Evolutionary conservation across 805 yeast species (phyloP).

Genomic region (Wickerhamiella cacticola): DNA sequence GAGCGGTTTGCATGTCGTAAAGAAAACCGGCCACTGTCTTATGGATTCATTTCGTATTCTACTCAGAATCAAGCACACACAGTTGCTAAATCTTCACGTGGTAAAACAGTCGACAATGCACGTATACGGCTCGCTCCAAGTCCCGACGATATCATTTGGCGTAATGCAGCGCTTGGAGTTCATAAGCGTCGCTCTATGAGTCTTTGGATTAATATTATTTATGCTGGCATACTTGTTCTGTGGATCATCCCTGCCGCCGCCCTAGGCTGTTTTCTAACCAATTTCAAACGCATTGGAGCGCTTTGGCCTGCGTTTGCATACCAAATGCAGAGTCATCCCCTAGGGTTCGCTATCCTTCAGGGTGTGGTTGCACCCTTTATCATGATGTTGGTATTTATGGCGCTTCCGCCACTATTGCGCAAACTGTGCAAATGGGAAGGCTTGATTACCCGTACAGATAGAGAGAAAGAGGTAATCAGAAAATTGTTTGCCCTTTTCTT

Average conservation of each 20-base stretch:
- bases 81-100: constrained; percentile 17
- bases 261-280: constrained; percentile 32
- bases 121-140: constrained; percentile 26
- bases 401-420: constrained; percentile 30
- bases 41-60: constrained; percentile 28
- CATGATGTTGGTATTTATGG: constrained; percentile 27
- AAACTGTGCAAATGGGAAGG: constrained; percentile 31
- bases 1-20: constrained; percentile 18
- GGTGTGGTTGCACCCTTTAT: constrained; percentile 31
- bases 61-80: constrained; percentile 21
- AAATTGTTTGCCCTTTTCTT: constrained; percentile 32
- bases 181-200: constrained; percentile 26
- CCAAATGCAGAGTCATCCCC: constrained; percentile 23
- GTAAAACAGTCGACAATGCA: constrained; percentile 15
- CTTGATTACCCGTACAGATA: constrained; percentile 27
- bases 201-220: constrained; percentile 27
- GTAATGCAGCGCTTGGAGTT: constrained; percentile 24
- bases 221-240: constrained; percentile 23
- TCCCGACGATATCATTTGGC: constrained; percentile 31
- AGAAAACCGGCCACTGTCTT: constrained; percentile 18
- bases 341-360: constrained; percentile 29
- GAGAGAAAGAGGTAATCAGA: constrained; percentile 30
- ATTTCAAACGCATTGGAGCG: constrained; percentile 28
- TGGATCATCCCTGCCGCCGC: constrained; percentile 34
- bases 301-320: constrained; percentile 29